Conservation (phyloP, 2,329 filamentous ascomycete genomes). For the Colletotrichum tamarilloi region DNA sequence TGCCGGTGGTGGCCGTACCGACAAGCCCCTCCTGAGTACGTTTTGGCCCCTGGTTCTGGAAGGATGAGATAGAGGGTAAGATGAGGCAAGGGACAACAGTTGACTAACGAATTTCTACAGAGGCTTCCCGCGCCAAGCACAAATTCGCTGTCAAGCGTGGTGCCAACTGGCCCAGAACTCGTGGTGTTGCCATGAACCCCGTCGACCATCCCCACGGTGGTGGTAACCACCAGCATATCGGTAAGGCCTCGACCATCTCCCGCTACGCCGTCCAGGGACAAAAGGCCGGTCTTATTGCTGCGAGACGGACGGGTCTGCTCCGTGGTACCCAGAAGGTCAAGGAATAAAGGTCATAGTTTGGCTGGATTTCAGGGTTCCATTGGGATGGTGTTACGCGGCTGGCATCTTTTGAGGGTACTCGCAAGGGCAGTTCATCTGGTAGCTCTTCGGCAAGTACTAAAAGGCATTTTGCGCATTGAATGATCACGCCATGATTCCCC, state of each 20-base stretch:
- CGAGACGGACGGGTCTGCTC: slow-evolving; percentile 98
- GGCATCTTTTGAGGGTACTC: slow-evolving; percentile 69
- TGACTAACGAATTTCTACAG: slow-evolving; percentile 64
- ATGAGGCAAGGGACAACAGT: background rate
- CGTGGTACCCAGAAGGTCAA: slow-evolving; percentile 99
- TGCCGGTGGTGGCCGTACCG: slow-evolving; percentile 98
- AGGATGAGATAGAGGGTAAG: background rate
- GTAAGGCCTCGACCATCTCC: slow-evolving; percentile 99
- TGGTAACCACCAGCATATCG: slow-evolving; percentile 99
- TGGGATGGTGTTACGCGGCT: slow-evolving; percentile 76
- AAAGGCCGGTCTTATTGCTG: slow-evolving; percentile 99
- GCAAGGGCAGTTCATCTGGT: slow-evolving; percentile 58
- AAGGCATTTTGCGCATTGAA: slow-evolving; percentile 60
- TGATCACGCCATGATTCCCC: slow-evolving; percentile 36
- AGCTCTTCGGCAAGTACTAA: slow-evolving; percentile 61
- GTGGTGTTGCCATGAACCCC: slow-evolving; percentile 99
- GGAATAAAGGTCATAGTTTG: slow-evolving; percentile 72
- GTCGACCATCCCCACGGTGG: slow-evolving; percentile 99
- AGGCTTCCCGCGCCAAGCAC: slow-evolving; percentile 99
- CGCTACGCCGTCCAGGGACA: slow-evolving; percentile 98
- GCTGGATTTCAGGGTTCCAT: slow-evolving; percentile 63
- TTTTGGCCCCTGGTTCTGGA: slow-evolving; percentile 39
- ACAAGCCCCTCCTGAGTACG: slow-evolving; percentile 97
- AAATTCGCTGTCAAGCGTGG: slow-evolving; percentile 99
- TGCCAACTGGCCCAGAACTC: slow-evolving; percentile 99